phyloP scores from a whole-genome alignment of 352 stramenopile species.

The Globisporangium solare region DNA sequence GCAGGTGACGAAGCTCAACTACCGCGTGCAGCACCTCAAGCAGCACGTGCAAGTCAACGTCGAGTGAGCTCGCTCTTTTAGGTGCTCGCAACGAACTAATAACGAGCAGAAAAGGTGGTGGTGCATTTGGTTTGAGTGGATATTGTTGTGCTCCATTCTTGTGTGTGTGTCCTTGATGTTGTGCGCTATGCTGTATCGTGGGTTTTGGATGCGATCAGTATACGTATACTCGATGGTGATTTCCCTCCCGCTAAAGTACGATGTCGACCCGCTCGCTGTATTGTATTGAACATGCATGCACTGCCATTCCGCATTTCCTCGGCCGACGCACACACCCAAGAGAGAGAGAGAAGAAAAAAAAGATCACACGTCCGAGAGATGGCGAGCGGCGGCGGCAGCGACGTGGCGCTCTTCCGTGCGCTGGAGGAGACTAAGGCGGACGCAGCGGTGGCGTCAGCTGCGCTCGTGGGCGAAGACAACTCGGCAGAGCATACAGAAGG shows the following conservation, averaged over 20 bases:
- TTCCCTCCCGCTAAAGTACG: no score
- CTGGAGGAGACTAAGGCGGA: constrained; percentile 3
- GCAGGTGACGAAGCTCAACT: constrained; percentile 78
- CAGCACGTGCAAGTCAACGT: constrained; percentile 51
- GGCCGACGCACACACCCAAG: not conserved
- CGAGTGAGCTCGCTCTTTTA: not conserved
- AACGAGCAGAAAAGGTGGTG: no score
- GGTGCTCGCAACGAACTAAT: no score
- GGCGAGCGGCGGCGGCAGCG: constrained; percentile 1
- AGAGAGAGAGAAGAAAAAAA: no score
- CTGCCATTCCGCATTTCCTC: constrained; percentile 3
- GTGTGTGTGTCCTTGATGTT: no score
- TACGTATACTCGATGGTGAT: not conserved
- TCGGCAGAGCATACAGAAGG: no score
- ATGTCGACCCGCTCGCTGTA: not conserved
- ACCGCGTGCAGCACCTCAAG: constrained; percentile 73
- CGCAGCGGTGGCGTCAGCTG: not conserved
- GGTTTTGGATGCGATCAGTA: not conserved
- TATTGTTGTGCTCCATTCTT: no score
- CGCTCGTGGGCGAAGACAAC: not conserved
- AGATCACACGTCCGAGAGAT: not conserved
- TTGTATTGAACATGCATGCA: not conserved
- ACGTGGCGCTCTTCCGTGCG: constrained; percentile 9
- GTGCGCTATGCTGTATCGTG: no score
- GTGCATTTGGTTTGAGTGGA: no score